Conservation (phyloP, 371 early-diverging fungal genomes). For the Mortierella sp. region DNA sequence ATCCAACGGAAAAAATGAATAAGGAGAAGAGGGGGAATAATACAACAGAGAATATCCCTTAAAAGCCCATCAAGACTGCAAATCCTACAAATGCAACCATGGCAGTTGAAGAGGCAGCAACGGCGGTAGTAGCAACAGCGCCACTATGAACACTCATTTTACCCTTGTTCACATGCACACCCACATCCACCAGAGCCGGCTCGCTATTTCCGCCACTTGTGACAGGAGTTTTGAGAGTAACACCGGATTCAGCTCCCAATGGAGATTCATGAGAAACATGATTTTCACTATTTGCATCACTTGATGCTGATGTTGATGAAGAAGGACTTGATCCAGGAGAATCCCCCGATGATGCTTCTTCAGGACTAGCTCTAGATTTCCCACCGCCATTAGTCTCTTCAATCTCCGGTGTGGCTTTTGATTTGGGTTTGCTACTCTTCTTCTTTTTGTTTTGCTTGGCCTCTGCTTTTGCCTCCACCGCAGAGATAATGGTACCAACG, state of each 20-base stretch:
- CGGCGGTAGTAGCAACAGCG: not conserved
- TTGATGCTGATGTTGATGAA: not conserved
- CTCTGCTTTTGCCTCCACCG: constrained; percentile 1
- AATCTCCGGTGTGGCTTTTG: not conserved
- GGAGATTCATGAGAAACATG: not conserved
- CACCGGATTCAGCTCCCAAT: not conserved
- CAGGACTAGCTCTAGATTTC: not conserved
- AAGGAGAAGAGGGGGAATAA: not conserved
- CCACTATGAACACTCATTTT: not conserved
- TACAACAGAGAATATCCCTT: not conserved
- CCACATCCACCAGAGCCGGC: constrained; percentile 8
- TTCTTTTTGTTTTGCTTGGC: not conserved
- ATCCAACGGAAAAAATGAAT: not conserved
- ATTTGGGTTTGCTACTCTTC: not conserved
- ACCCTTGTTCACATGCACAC: not conserved
- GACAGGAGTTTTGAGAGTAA: not conserved
- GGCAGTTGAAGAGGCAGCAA: not conserved
- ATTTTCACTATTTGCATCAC: not conserved
- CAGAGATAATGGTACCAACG: constrained; percentile 21
- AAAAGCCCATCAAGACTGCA: constrained; percentile 11
- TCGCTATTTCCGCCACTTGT: not conserved
- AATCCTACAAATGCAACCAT: not conserved
- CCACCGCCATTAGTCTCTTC: not conserved
- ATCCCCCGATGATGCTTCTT: not conserved
- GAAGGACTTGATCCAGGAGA: too few relatives aligned